Conservation (phyloP, 2,329 filamentous ascomycete genomes). For the Trichoderma afroharzianum region DNA sequence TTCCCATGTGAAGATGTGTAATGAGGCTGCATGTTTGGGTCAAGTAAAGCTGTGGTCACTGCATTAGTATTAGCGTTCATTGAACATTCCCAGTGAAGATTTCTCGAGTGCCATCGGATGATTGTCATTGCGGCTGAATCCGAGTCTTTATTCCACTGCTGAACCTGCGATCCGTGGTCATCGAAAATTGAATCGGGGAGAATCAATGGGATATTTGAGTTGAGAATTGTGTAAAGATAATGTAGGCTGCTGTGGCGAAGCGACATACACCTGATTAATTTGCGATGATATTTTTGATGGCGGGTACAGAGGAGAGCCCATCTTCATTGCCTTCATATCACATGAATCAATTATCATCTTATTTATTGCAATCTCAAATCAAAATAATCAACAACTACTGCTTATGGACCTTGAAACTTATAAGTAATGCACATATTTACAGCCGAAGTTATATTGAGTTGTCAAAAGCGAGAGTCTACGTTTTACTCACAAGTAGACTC, state of each 20-base stretch:
- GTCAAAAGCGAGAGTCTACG: background rate
- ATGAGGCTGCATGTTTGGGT: background rate
- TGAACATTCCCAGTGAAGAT: background rate
- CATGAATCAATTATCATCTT: background rate
- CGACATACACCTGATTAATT: background rate
- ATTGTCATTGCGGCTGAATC: background rate
- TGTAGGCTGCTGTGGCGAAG: too few species aligned
- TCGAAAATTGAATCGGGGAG: too few species aligned
- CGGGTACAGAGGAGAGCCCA: background rate
- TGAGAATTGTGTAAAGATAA: too few species aligned
- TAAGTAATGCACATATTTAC: background rate
- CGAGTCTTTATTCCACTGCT: background rate
- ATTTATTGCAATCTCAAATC: background rate
- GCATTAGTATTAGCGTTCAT: background rate
- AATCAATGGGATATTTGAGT: too few species aligned
- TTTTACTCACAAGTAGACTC: background rate
- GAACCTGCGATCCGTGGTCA: background rate
- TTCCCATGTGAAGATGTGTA: background rate
- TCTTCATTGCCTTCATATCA: background rate
- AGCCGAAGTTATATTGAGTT: background rate
- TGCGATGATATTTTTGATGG: background rate
- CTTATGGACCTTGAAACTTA: background rate
- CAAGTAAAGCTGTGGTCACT: background rate
- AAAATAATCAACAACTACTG: accelerated
- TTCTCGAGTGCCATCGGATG: background rate